Evolutionary conservation across 768 basidiomycete species (phyloP), one percentile per base, ranked within the genome.

Genomic region (Amanita phalloides): DNA sequence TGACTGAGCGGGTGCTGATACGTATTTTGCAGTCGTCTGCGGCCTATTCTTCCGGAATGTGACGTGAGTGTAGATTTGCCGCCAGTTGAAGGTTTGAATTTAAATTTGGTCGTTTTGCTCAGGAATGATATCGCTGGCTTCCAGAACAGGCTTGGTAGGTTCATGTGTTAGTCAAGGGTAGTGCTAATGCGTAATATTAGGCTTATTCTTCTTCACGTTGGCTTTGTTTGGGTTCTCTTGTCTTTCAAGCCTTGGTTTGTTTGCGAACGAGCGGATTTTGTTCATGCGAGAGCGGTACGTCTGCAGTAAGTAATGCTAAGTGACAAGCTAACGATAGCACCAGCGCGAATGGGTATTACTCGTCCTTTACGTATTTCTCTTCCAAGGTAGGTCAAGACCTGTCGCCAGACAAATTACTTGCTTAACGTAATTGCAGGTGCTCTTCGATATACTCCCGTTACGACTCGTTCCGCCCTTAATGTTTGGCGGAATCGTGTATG

Each of bases 121-220:
- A 84, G 82, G 13, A 86, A 93, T 62, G 94, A 97, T 67, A 97
- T 98, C 46, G 83, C 89, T 5, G 95, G 95, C 4, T 96, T 99
- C 81, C 95, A 98, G 74, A 94, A 95, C 61, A 77, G 92, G 57
- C 74, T 94, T 54, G 90, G 88, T 82, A 56, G 2, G 4, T 48
- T 21, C 20, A 4, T 17, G 33, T 9, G 26, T 14, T 48, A n/a
- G 23, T 47, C 23, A 20, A 32, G 36, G 21, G 32, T 32, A 9
- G 11, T 5, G 10, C 13, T 11, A 14, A 42, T 20, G 10, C 36
- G 21, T 44, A 20, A 28, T 17, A 41, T 10, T 66, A 79, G 90
- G 94, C 7, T 77, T 97, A 49, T 97, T 98, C 80, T 94, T 99
- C 74, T 99, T 99, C 69, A 85, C 92, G 3, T 73, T 99, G n/a